Evolutionary conservation across 257 asterid genomes (phyloP), one percentile per base, ranked within the genome.

Genomic region (Catharanthus roseus): DNA sequence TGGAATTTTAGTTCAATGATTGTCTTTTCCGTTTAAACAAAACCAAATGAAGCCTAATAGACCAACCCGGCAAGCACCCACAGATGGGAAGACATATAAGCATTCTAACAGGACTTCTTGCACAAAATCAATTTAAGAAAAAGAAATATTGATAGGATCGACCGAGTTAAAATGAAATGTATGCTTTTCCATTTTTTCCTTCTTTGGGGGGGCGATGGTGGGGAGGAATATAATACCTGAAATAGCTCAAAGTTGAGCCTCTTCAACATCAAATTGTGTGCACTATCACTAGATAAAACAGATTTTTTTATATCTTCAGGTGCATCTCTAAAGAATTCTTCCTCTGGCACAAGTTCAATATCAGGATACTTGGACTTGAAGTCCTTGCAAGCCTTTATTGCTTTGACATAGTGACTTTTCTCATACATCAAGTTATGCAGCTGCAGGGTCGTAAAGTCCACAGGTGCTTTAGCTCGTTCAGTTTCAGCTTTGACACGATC

Each of bases 401-500:
- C 99, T 89, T 91, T 95, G 55, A 87, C 85, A 75, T 95, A 95
- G 83, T 95, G 99, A 81, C 87, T 89, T 81, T 91, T 95, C 90
- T 95, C 99, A 51, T 91, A 95, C 93, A 87, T 91, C 83, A 95
- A 79, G 79, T 89, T 95, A 83, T 91, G 97, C 70, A 91, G 97
- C 88, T 91, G 99, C 87, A 91, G 83, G 24, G 96, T 89, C 24
- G 96, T 95, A 81, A 83, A 82, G 77, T 95, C 97, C 36, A 87
- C 96, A 0, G 97, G 97, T 11, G 91, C 84, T 85, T 95, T 91
- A 31, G 95, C 97, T 54, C 90, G 93, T 79, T 95, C 97, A 0
- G 97, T 91, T 77, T 91, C 99, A 12, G 89, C 78, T 77, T 89
- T 95, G 53, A 89, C 85, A 58, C 88, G 87, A 70, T 91, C 99